Conservation (phyloP, 2,329 filamentous ascomycete genomes). For the Teratosphaeria zuluensis region DNA sequence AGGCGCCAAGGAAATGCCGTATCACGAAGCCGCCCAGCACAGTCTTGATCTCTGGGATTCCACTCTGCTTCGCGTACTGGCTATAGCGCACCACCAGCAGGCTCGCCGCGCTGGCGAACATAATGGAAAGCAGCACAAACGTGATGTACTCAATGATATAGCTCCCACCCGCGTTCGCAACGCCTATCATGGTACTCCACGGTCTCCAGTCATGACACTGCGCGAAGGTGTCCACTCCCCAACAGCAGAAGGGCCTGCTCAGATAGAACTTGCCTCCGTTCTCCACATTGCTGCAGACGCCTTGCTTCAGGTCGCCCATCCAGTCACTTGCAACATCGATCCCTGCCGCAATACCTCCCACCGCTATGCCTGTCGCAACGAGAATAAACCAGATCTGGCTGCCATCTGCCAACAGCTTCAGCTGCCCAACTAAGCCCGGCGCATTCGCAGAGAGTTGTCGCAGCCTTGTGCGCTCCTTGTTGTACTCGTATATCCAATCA, state of each 20-base stretch:
- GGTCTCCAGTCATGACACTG: constrained; percentile 80
- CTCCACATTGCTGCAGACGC: constrained; percentile 67
- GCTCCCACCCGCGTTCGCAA: constrained; percentile 55
- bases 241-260: constrained; percentile 85
- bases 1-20: constrained; percentile 69
- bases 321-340: constrained; percentile 90
- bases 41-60: constrained; percentile 97
- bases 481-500: constrained; percentile 99
- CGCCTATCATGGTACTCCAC: constrained; percentile 68
- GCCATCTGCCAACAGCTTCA: constrained; percentile 66
- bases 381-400: constrained; percentile 89
- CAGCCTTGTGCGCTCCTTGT: constrained; percentile 82
- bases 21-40: constrained; percentile 92
- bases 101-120: constrained; percentile 69
- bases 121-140: constrained; percentile 76
- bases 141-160: constrained; percentile 84
- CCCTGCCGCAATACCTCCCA: constrained; percentile 72
- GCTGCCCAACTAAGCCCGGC: constrained; percentile 61
- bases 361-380: constrained; percentile 72
- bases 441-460: constrained; percentile 63
- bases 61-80: constrained; percentile 82
- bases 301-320: constrained; percentile 85
- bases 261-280: constrained; percentile 81
- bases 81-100: constrained; percentile 76
- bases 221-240: constrained; percentile 70